Conservation (phyloP, 2,329 filamentous ascomycete species). For the Basipetospora chlamydospora region DNA sequence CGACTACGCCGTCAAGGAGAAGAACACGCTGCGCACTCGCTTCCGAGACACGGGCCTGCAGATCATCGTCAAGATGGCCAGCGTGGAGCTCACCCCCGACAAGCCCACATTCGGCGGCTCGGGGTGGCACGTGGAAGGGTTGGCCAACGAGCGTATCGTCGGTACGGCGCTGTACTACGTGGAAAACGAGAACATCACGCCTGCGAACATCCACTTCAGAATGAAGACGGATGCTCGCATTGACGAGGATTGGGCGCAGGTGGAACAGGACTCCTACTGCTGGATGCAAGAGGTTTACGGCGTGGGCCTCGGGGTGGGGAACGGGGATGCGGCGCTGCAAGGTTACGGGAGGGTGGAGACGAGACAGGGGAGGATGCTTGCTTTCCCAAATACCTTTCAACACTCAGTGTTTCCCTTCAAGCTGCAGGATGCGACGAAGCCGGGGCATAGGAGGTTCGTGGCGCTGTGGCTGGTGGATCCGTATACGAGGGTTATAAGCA, state of each 20-base stretch:
- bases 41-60: constrained; percentile 33
- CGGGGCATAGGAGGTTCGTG: constrained; percentile 37
- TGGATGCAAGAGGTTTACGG: constrained; percentile 8
- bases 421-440: constrained; percentile 28
- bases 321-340: constrained; percentile 15
- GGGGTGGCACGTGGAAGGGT: constrained; percentile 28
- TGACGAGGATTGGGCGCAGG: neutral
- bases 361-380: constrained; percentile 11
- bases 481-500: constrained; percentile 18
- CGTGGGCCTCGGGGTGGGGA: constrained; percentile 3
- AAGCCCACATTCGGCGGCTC: constrained; percentile 31
- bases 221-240: constrained; percentile 1
- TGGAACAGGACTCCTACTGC: constrained; percentile 5
- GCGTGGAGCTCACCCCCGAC: constrained; percentile 41
- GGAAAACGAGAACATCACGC: constrained; percentile 19
- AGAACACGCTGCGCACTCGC: constrained; percentile 9
- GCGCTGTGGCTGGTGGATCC: constrained; percentile 41
- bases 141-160: constrained; percentile 21
- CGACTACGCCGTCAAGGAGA: too few relatives aligned
- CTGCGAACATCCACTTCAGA: constrained; percentile 14
- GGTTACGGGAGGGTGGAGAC: constrained; percentile 12
- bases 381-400: constrained; percentile 20
- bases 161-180: constrained; percentile 14
- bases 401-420: constrained; percentile 30
- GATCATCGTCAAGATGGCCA: constrained; percentile 48